These are phyloP conservation scores for Leptosphaerulina australis DNA, from an alignment of 2,329 filamentous ascomycete genomes.

Conservation along the genomic window DNA sequence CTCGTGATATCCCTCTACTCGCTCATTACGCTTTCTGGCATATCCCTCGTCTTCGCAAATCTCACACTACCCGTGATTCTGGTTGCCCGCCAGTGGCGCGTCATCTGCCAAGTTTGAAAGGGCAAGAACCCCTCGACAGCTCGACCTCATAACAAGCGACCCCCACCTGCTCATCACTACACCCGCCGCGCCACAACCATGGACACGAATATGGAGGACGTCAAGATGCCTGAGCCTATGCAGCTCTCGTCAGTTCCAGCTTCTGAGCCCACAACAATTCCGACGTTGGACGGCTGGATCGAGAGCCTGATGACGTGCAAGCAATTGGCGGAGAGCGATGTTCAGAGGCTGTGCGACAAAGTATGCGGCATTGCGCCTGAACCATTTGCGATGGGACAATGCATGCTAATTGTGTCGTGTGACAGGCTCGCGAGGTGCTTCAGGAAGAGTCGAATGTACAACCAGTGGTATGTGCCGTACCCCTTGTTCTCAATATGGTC, in stretches of 20 bases:
- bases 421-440: conserved; percentile 88
- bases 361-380: conserved; percentile 72
- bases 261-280: conserved; percentile 85
- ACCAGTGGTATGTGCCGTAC: conserved; percentile 75
- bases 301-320: conserved; percentile 98
- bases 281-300: conserved; percentile 96
- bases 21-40: conserved; percentile 17
- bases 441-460: conserved; percentile 99
- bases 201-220: conserved; percentile 99
- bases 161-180: conserved; percentile 30
- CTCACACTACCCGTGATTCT: conserved; percentile 7
- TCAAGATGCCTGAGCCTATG: conserved; percentile 80
- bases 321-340: conserved; percentile 91
- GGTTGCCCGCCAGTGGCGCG: conserved; percentile 34
- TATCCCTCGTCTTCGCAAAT: conserved; percentile 1
- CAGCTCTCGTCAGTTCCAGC: conserved; percentile 71
- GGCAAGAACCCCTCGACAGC: conserved; percentile 45
- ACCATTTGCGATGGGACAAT: neutral
- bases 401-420: conserved; percentile 22
- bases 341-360: conserved; percentile 97
- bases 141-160: conserved; percentile 37
- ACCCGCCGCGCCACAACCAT: conserved; percentile 60
- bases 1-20: conserved; percentile 21
- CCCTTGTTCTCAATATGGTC: neutral
- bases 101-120: conserved; percentile 48